A percentile compares a stretch with the other conserved stretches of the same genome.
Evolutionary conservation across 2,329 filamentous ascomycete species (phyloP).

Genomic region (Monilinia laxa): DNA sequence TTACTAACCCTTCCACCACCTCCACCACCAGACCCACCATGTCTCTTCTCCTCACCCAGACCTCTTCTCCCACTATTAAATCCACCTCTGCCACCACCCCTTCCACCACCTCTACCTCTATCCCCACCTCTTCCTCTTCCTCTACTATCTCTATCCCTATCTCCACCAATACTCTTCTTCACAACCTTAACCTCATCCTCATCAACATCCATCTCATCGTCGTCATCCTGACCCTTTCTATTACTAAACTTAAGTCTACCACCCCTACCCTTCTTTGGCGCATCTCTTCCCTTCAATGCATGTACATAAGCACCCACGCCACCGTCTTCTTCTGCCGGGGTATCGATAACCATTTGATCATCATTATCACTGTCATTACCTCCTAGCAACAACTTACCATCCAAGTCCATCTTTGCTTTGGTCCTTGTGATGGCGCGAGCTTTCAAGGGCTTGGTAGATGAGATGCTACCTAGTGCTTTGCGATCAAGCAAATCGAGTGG

Average conservation of each 20-base stretch:
- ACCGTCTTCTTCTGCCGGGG: slow-evolving; percentile 48
- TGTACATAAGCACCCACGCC: slow-evolving; percentile 69
- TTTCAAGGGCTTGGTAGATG: slow-evolving; percentile 78
- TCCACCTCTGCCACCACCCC: slow-evolving; percentile 32
- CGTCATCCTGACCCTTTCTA: slow-evolving; percentile 56
- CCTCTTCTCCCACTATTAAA: slow-evolving; percentile 32
- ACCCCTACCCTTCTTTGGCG: slow-evolving; percentile 61
- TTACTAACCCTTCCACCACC: slow-evolving; percentile 20
- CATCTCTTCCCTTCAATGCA: slow-evolving; percentile 66
- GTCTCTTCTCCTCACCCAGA: slow-evolving; percentile 15
- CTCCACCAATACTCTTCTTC: slow-evolving; percentile 47
- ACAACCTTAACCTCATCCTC: slow-evolving; percentile 51
- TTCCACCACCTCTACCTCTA: slow-evolving; percentile 45
- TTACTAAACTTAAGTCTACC: slow-evolving; percentile 73
- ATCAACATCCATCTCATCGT: slow-evolving; percentile 52
- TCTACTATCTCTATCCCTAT: slow-evolving; percentile 36
- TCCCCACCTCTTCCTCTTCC: slow-evolving; percentile 46
- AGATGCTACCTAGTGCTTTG: slow-evolving; percentile 87
- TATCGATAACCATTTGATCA: slow-evolving; percentile 64
- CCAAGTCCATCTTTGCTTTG: slow-evolving; percentile 69
- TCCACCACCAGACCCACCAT: neutral
- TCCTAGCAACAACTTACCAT: slow-evolving; percentile 79
- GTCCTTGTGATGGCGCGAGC: slow-evolving; percentile 50
- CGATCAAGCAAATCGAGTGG: slow-evolving; percentile 91
- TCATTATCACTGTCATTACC: slow-evolving; percentile 51